Evolutionary conservation across 257 asterid species (phyloP).

Genomic region (Rauvolfia tetraphylla): DNA sequence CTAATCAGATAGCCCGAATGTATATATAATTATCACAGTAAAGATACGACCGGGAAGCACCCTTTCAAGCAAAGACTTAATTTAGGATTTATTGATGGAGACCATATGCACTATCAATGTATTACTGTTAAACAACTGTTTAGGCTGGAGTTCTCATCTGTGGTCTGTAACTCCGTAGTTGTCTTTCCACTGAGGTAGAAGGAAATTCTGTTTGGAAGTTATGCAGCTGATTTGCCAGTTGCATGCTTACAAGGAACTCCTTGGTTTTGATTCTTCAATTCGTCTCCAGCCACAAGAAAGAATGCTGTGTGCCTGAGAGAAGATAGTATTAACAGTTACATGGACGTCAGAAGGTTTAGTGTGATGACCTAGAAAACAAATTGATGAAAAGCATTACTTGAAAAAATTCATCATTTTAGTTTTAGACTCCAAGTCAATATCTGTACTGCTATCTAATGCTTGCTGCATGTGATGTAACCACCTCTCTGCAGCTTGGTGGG

Average conservation of each 20-base stretch:
- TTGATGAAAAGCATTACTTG: conserved; percentile 41
- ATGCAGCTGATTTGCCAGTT: conserved; percentile 42
- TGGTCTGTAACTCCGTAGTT: conserved; percentile 1
- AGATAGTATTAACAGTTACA: not conserved
- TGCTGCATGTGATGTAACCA: conserved; percentile 96
- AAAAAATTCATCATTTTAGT: conserved; percentile 78
- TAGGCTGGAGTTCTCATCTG: not conserved
- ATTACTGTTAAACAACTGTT: not conserved
- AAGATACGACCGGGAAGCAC: not conserved
- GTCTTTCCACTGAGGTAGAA: conserved; percentile 6
- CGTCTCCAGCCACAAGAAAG: conserved; percentile 95
- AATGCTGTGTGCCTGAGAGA: conserved; percentile 79
- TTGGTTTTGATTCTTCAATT: conserved; percentile 59
- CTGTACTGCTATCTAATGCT: conserved; percentile 58
- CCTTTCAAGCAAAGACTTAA: not conserved
- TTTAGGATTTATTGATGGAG: not conserved
- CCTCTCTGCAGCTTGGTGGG: conserved; percentile 89
- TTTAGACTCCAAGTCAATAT: conserved; percentile 72
- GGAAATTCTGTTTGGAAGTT: conserved; percentile 15
- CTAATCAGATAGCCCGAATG: not conserved
- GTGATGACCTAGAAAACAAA: not conserved
- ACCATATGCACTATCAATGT: not conserved
- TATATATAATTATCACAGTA: not conserved
- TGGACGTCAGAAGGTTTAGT: not conserved
- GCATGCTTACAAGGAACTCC: conserved; percentile 59